Conservation (phyloP, 2,329 filamentous ascomycete species). For the Drechslerella dactyloides region DNA sequence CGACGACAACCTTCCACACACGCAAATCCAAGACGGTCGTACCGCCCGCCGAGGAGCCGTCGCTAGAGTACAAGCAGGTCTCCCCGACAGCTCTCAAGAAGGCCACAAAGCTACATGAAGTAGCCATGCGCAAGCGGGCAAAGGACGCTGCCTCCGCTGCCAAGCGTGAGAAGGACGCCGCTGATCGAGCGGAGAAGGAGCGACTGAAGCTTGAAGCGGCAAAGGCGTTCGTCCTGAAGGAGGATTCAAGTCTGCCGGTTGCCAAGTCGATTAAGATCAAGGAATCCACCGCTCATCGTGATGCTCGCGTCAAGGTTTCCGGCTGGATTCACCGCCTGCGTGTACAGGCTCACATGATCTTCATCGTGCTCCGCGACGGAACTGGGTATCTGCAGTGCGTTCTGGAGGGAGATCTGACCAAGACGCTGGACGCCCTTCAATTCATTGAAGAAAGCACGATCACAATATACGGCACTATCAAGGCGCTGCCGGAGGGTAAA, state of each 20-base stretch:
- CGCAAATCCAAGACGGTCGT: constrained; percentile 54
- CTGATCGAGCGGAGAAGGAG: constrained; percentile 75
- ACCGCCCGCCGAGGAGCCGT: constrained; percentile 64
- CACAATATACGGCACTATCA: constrained; percentile 81
- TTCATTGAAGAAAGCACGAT: constrained; percentile 88
- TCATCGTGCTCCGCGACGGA: constrained; percentile 84
- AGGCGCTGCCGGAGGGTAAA: constrained; percentile 76
- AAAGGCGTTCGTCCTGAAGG: constrained; percentile 74
- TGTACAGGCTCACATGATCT: constrained; percentile 82
- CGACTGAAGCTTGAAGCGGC: constrained; percentile 78
- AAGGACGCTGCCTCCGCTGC: constrained; percentile 80
- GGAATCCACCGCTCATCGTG: constrained; percentile 67
- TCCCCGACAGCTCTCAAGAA: constrained; percentile 75
- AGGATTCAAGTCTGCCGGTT: constrained; percentile 73
- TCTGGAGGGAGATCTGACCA: constrained; percentile 75
- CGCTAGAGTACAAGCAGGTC: constrained; percentile 69
- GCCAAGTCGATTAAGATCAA: constrained; percentile 73
- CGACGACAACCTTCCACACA: constrained; percentile 52
- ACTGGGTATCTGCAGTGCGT: constrained; percentile 86
- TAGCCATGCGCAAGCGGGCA: constrained; percentile 68
- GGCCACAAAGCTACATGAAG: constrained; percentile 66
- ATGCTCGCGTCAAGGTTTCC: constrained; percentile 77
- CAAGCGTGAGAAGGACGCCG: constrained; percentile 78
- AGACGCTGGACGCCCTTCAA: constrained; percentile 88
- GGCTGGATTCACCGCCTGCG: constrained; percentile 83